phyloP scores from a whole-genome alignment of 495 filamentous ascomycete species.

The Xylaria venustula region DNA sequence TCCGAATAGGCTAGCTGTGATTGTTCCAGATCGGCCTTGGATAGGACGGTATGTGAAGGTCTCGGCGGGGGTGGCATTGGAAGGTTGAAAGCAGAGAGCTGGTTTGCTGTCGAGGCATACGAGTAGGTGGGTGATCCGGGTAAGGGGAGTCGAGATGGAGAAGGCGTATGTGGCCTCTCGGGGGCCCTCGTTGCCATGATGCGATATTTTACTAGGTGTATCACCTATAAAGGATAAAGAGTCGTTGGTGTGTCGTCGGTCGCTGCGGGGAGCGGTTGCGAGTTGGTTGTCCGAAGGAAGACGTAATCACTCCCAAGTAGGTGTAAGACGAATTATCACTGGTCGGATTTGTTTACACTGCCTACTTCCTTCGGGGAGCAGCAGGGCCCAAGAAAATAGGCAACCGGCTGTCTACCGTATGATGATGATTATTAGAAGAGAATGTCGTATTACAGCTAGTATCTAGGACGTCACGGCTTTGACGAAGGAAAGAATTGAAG shows the following conservation, averaged over 20 bases:
- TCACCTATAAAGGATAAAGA: not conserved
- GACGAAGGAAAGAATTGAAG: not conserved
- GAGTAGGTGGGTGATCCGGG: slow-evolving; percentile 60
- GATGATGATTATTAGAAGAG: not conserved
- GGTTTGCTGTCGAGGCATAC: slow-evolving; percentile 60
- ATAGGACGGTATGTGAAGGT: slow-evolving; percentile 54
- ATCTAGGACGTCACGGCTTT: not conserved
- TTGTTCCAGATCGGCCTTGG: slow-evolving; percentile 58
- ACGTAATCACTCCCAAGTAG: slow-evolving; percentile 1
- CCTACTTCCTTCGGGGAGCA: not conserved
- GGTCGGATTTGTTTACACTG: slow-evolving; percentile 24
- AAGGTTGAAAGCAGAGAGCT: slow-evolving; percentile 54
- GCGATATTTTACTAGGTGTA: not conserved
- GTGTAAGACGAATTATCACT: slow-evolving; percentile 14
- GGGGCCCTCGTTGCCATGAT: slow-evolving; percentile 23
- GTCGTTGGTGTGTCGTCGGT: not conserved
- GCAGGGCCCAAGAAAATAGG: slow-evolving; percentile 9
- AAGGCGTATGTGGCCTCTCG: slow-evolving; percentile 42
- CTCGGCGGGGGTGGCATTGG: slow-evolving; percentile 57
- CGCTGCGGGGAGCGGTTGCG: no score
- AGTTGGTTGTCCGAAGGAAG: not conserved
- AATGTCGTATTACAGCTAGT: not conserved
- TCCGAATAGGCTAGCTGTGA: slow-evolving; percentile 61
- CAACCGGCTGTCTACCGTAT: not conserved
- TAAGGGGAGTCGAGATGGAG: slow-evolving; percentile 49